Evolutionary conservation across 345 rosid genomes (phyloP), one percentile per base, ranked within the genome.

Genomic region (Cardamine occulta): DNA sequence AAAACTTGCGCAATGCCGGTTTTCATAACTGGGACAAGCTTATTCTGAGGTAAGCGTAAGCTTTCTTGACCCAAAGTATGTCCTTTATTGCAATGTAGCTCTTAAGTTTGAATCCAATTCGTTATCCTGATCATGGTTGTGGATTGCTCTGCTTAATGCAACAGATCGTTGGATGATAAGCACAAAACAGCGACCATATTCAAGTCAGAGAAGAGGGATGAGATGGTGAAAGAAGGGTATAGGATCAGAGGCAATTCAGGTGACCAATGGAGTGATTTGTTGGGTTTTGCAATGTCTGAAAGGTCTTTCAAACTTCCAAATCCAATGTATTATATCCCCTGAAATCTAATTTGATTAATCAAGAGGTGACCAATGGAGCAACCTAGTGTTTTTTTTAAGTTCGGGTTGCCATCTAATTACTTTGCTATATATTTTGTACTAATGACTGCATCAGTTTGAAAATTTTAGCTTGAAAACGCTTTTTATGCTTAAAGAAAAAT

Each of bases 231-330:
- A 45, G 83, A 85, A 42, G 96, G 96, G 66, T 91, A 80, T 42
- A 78, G 96, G 73, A 87, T 93, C 65, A 81, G 81, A 6, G 98
- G 98, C 12, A 93, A 91, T 69, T 89, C 91, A 2, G 97, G 98
- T 14, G 98, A 93, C 48, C 98, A 93, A 6, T 93, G 97, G 97
- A 93, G 97, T 40, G 97, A 93, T 78, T 74, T 93, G 70, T 75
- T 93, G 71, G 96, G 93, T 21, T 76, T 67, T 51, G 19, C 84
- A 1, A 79, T 88, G 80, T 86, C 96, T 2, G 37, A 3, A 26
- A 88, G 96, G 6, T 91, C 97, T 0, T 93, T 91, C 84, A 91
- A 93, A 83, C 82, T 89, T 56, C 97, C 97, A 0, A 93, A 93
- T 80, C 96, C 96, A 14, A 88, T 93, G 93, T 91, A 93, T 72